These are phyloP conservation scores for Neonectria hederae DNA, from an alignment of 2,329 filamentous ascomycete genomes.

Conservation along the genomic window DNA sequence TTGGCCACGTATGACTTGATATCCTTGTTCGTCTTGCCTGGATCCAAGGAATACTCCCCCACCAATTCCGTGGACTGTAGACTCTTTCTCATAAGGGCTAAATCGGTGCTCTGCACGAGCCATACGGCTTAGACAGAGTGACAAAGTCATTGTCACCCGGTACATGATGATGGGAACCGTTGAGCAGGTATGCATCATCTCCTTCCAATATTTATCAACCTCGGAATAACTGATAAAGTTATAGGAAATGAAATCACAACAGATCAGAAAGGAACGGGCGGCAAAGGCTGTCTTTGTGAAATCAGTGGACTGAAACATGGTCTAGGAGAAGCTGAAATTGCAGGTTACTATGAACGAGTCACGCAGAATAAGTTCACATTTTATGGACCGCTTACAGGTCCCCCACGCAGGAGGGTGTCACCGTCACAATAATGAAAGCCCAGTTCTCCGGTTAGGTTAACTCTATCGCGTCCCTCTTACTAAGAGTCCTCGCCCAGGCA, in stretches of 20 bases:
- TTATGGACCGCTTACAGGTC: too few species aligned
- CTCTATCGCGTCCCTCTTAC: too few species aligned
- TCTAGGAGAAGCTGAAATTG: too few species aligned
- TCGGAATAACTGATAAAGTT: not conserved
- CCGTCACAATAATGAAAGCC: too few species aligned
- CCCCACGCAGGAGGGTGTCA: too few species aligned
- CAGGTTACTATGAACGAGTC: too few species aligned
- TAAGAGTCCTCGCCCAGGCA: too few species aligned
- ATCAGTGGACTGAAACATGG: not conserved
- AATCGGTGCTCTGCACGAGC: conserved; percentile 48
- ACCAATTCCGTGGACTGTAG: not conserved
- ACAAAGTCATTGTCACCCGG: conserved; percentile 54
- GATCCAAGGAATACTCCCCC: not conserved
- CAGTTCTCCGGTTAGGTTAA: too few species aligned
- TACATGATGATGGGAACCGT: conserved; percentile 56
- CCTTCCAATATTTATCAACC: too few species aligned
- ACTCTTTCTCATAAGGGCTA: not conserved
- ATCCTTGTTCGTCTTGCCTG: not conserved
- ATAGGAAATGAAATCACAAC: conserved; percentile 24
- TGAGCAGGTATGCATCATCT: conserved; percentile 51
- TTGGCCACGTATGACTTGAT: conserved; percentile 12
- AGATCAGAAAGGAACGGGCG: conserved; percentile 9
- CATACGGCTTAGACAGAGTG: conserved; percentile 56
- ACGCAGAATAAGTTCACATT: too few species aligned
- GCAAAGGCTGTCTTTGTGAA: conserved; percentile 6